Evolutionary conservation across 805 yeast species (phyloP).

Genomic region (Monosporozyma yasuniensis): DNA sequence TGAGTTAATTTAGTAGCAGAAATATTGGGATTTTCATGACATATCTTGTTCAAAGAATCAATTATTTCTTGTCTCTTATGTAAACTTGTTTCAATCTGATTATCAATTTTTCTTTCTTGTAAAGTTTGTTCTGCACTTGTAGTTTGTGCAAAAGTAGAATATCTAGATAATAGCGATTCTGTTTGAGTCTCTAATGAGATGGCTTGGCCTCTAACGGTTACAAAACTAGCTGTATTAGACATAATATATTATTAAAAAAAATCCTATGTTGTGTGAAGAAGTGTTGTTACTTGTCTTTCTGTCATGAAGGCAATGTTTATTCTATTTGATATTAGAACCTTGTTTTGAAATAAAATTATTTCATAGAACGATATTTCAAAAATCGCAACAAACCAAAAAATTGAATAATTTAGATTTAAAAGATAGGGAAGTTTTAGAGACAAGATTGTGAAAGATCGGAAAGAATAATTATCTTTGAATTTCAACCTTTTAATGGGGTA

Average conservation of each 20-base stretch:
- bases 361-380: background rate
- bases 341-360: background rate
- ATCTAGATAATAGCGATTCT: constrained; percentile 41
- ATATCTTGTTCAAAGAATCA: constrained; percentile 41
- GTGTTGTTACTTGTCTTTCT: background rate
- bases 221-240: constrained; percentile 35
- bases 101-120: constrained; percentile 40
- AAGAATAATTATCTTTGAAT: too few species aligned
- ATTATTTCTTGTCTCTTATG: constrained; percentile 47
- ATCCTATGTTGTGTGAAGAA: background rate
- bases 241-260: background rate
- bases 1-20: constrained; percentile 75
- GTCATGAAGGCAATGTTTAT: background rate
- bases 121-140: constrained; percentile 40
- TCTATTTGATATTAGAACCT: background rate
- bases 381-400: background rate
- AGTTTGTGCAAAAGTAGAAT: constrained; percentile 46
- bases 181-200: constrained; percentile 66
- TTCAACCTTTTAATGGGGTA: too few species aligned
- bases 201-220: constrained; percentile 60
- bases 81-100: constrained; percentile 44
- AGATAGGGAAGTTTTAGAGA: background rate
- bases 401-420: background rate
- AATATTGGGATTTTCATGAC: constrained; percentile 48
- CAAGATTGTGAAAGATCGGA: too few species aligned